Evolutionary conservation across 1,284 basidiomycete species (phyloP).

Genomic region (Boletus semigastroideus): DNA sequence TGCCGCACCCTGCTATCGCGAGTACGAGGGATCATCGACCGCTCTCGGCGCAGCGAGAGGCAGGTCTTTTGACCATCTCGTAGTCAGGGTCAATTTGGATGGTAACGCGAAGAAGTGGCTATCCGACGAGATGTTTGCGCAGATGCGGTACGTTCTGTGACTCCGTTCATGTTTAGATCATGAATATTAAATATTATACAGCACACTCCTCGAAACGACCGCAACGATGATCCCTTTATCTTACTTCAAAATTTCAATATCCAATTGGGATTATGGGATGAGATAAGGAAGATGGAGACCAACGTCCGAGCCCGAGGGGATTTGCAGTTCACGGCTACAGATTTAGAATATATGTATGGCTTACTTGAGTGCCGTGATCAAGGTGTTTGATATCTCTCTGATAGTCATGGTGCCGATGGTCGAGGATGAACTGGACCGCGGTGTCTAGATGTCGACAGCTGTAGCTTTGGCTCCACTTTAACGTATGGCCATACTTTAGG

Average conservation of each 20-base stretch:
- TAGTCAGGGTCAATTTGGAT: slow-evolving; percentile 54
- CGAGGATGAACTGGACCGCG: slow-evolving; percentile 30
- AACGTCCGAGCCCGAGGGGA: slow-evolving; percentile 38
- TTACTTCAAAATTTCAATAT: slow-evolving; percentile 36
- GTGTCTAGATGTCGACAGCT: slow-evolving; percentile 45
- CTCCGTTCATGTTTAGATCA: too few species aligned
- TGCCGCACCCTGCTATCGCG: too few species aligned
- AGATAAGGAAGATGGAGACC: slow-evolving; percentile 37
- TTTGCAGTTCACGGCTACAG: slow-evolving; percentile 39
- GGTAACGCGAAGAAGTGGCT: slow-evolving; percentile 43
- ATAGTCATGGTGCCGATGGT: slow-evolving; percentile 46
- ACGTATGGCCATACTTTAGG: too few species aligned
- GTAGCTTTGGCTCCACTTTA: slow-evolving; percentile 40
- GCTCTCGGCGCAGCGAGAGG: too few species aligned
- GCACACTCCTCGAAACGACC: slow-evolving; percentile 48
- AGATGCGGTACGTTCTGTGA: slow-evolving; percentile 34
- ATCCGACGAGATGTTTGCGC: slow-evolving; percentile 49
- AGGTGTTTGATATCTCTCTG: slow-evolving; percentile 35
- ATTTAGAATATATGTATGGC: slow-evolving; percentile 54
- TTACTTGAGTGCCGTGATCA: slow-evolving; percentile 51
- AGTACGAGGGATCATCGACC: too few species aligned
- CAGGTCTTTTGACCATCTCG: neutral
- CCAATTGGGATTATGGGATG: slow-evolving; percentile 41
- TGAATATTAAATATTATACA: neutral
- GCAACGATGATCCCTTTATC: slow-evolving; percentile 41